Conservation (phyloP, 106 monocot species). For the Posidonia australis region DNA sequence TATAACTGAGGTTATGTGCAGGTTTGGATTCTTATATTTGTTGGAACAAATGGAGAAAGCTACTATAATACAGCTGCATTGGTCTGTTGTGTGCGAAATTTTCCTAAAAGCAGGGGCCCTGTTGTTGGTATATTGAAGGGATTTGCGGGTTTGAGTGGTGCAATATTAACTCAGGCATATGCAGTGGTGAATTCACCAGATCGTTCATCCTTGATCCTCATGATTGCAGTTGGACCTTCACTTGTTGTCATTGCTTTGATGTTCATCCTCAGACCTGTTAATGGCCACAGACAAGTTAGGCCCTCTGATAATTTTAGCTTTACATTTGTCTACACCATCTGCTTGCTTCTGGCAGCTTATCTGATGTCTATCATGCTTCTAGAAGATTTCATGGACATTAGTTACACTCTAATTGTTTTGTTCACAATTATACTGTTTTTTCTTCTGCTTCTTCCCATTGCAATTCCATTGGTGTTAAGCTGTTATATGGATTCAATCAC, state of each 20-base stretch:
- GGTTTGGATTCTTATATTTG: slow-evolving; percentile 82
- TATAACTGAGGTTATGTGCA: slow-evolving; percentile 8
- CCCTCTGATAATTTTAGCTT: slow-evolving; percentile 57
- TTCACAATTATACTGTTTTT: slow-evolving; percentile 45
- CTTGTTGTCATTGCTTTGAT: slow-evolving; percentile 59
- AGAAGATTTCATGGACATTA: slow-evolving; percentile 62
- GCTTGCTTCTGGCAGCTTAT: slow-evolving; percentile 71
- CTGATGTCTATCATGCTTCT: slow-evolving; percentile 74
- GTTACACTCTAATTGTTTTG: slow-evolving; percentile 16
- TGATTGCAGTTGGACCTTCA: slow-evolving; percentile 81
- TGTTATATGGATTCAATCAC: slow-evolving; percentile 15
- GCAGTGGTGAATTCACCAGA: slow-evolving; percentile 47
- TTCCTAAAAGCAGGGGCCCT: slow-evolving; percentile 79
- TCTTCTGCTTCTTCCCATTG: slow-evolving; percentile 43
- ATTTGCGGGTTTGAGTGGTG: slow-evolving; percentile 82
- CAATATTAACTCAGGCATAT: slow-evolving; percentile 75
- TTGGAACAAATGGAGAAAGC: slow-evolving; percentile 80
- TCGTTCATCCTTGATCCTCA: slow-evolving; percentile 54
- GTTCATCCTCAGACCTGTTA: slow-evolving; percentile 78
- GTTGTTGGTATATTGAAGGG: slow-evolving; percentile 89
- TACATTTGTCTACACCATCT: slow-evolving; percentile 47
- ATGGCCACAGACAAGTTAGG: slow-evolving; percentile 68
- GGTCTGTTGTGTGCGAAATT: slow-evolving; percentile 81
- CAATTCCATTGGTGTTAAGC: slow-evolving; percentile 43
- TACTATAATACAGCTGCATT: slow-evolving; percentile 82